phyloP scores from a whole-genome alignment of 352 stramenopile species.

The Pythium brassicae region DNA sequence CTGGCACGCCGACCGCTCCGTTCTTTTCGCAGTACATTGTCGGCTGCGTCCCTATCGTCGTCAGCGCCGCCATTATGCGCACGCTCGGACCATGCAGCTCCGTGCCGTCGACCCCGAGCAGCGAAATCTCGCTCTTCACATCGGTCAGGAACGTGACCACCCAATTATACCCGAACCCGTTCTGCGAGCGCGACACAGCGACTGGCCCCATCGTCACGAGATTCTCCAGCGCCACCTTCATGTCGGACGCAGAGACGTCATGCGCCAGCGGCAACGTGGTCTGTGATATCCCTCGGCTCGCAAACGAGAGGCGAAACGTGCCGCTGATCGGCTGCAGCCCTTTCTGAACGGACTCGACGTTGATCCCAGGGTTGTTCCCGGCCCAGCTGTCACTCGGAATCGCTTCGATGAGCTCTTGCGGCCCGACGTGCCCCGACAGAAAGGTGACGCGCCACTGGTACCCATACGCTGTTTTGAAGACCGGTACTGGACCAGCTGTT shows the following conservation, averaged over 20 bases:
- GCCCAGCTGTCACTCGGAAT: conserved; percentile 89
- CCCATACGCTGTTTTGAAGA: conserved; percentile 65
- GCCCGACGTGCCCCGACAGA: conserved; percentile 61
- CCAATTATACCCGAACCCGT: conserved; percentile 96
- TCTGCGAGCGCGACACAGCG: conserved; percentile 75
- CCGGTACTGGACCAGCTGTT: conserved; percentile 36
- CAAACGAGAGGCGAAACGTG: conserved; percentile 82
- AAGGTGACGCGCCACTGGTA: conserved; percentile 82
- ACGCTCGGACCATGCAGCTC: conserved; percentile 90
- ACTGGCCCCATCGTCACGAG: conserved; percentile 88
- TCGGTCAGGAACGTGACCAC: conserved; percentile 92
- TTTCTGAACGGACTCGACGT: conserved; percentile 67
- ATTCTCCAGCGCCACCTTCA: conserved; percentile 88
- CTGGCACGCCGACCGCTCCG: conserved; percentile 21
- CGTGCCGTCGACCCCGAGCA: conserved; percentile 89
- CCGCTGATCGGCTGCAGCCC: conserved; percentile 91
- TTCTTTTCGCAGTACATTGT: conserved; percentile 71
- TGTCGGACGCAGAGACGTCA: conserved; percentile 73
- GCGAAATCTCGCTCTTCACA: conserved; percentile 64
- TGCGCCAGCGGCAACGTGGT: conserved; percentile 83
- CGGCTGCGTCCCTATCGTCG: conserved; percentile 67
- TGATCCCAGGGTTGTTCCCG: conserved; percentile 90
- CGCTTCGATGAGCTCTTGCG: conserved; percentile 86
- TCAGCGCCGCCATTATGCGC: conserved; percentile 65
- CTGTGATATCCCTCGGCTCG: conserved; percentile 63